Conservation (phyloP, 2,329 filamentous ascomycete genomes). For the Helicocarpus griseus region DNA sequence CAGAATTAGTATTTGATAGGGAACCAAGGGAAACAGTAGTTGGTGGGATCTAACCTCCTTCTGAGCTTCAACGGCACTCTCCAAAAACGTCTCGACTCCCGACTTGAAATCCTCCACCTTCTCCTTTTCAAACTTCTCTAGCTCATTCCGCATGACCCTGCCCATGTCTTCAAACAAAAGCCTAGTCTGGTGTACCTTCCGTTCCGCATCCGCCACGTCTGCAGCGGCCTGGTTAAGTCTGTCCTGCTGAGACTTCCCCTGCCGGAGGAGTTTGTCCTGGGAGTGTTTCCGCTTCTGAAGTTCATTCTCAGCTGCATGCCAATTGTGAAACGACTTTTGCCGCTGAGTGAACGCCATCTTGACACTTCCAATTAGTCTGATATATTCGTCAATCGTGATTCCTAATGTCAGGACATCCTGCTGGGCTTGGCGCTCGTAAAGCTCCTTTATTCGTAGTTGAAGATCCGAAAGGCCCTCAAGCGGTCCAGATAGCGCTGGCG, state of each 20-base stretch:
- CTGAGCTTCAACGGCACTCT: conserved; percentile 94
- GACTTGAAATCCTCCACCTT: conserved; percentile 99
- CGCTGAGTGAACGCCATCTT: conserved; percentile 88
- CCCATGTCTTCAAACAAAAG: conserved; percentile 97
- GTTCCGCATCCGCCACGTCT: conserved; percentile 89
- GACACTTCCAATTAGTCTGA: conserved; percentile 86
- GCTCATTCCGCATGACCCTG: conserved; percentile 75
- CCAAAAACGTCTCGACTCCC: conserved; percentile 92
- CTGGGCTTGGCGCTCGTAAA: conserved; percentile 93
- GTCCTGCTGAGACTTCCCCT: conserved; percentile 93
- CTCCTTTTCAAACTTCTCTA: conserved; percentile 90
- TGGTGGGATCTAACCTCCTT: conserved; percentile 64
- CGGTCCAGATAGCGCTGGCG: conserved; percentile 75
- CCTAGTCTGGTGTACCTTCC: conserved; percentile 80
- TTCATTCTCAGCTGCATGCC: conserved; percentile 85
- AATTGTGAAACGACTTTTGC: conserved; percentile 90
- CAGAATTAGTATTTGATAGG: conserved; percentile 2
- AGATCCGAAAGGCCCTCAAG: conserved; percentile 87
- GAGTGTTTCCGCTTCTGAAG: conserved; percentile 77
- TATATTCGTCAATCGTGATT: conserved; percentile 97
- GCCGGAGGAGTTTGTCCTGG: conserved; percentile 89
- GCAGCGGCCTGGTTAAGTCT: conserved; percentile 83
- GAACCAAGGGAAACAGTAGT: background rate
- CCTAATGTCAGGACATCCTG: conserved; percentile 94
- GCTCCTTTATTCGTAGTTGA: conserved; percentile 84